phyloP scores from a whole-genome alignment of 2,329 filamentous ascomycete species.

The Talaromyces sp. region DNA sequence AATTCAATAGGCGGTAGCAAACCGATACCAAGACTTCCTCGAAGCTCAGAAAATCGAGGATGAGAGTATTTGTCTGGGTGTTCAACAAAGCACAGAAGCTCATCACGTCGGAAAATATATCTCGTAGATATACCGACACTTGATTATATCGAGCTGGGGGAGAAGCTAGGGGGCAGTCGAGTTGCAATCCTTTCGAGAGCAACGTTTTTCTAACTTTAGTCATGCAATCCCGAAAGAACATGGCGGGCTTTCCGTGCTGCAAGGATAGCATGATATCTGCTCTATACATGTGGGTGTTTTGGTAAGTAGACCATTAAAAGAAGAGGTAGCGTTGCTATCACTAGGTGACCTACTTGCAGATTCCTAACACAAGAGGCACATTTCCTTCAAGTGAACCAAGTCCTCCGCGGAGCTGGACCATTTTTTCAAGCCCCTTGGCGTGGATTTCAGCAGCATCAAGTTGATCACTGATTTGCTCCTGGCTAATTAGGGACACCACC shows the following conservation, averaged over 20 bases:
- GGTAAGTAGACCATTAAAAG: background rate
- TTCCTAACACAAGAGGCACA: constrained; percentile 1
- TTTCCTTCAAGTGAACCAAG: constrained; percentile 1
- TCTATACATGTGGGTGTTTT: background rate
- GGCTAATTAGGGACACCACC: constrained; percentile 7
- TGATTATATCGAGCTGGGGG: background rate
- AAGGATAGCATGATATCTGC: constrained; percentile 7
- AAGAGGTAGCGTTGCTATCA: background rate
- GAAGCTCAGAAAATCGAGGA: background rate
- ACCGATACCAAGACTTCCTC: constrained; percentile 7
- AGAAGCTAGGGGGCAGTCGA: background rate
- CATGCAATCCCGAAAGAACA: constrained; percentile 8
- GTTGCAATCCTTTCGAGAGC: background rate
- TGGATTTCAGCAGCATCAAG: constrained; percentile 3
- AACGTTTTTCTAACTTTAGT: background rate
- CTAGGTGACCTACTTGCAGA: constrained; percentile 8
- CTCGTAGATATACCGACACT: background rate
- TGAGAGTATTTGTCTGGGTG: background rate
- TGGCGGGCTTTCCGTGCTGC: constrained; percentile 3
- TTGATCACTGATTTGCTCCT: constrained; percentile 7
- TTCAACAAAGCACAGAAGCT: constrained; percentile 5
- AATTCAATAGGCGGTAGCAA: constrained; percentile 7
- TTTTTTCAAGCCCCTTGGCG: constrained; percentile 4
- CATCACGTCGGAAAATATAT: constrained; percentile 7
- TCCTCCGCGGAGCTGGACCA: constrained; percentile 7